Evolutionary conservation across 1,284 basidiomycete genomes (phyloP).

Genomic region (Ustilago trichophora): DNA sequence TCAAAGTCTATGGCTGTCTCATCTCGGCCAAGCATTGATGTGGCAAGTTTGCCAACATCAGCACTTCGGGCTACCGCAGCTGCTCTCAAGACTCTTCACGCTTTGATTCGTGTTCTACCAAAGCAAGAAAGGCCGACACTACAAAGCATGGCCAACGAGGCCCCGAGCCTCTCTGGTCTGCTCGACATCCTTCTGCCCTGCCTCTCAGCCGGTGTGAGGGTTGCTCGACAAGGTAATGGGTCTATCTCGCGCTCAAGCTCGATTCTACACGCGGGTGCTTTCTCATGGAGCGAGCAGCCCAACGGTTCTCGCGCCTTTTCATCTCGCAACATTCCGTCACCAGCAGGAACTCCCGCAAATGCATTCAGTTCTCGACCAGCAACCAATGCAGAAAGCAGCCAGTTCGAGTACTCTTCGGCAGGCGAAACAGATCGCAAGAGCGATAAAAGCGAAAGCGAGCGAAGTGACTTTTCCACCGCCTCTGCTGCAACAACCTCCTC

Average conservation of each 20-base stretch:
- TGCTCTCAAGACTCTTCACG: slow-evolving; percentile 29
- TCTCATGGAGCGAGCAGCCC: slow-evolving; percentile 11
- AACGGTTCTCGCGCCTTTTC: too few species aligned
- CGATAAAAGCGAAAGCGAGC: slow-evolving; percentile 42
- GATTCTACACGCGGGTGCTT: slow-evolving; percentile 11
- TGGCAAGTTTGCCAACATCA: slow-evolving; percentile 10
- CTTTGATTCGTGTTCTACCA: slow-evolving; percentile 10
- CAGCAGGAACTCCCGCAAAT: too few species aligned
- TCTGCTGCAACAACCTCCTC: slow-evolving; percentile 5
- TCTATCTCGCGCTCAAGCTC: slow-evolving; percentile 5
- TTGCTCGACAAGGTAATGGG: background rate
- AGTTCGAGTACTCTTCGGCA: slow-evolving; percentile 10
- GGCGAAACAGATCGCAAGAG: slow-evolving; percentile 30
- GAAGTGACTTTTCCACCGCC: slow-evolving; percentile 27
- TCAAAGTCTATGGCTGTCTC: background rate
- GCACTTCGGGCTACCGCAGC: slow-evolving; percentile 33
- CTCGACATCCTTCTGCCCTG: slow-evolving; percentile 24
- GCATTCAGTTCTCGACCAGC: too few species aligned
- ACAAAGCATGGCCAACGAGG: background rate
- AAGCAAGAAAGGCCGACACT: background rate
- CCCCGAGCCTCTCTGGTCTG: background rate
- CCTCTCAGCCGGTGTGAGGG: slow-evolving; percentile 4
- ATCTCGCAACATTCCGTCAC: too few species aligned
- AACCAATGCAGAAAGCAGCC: too few species aligned
- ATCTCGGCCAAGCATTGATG: background rate